Base-by-base conservation (phyloP, 768 basidiomycete genomes). In the Pleurotus sapidus region DNA sequence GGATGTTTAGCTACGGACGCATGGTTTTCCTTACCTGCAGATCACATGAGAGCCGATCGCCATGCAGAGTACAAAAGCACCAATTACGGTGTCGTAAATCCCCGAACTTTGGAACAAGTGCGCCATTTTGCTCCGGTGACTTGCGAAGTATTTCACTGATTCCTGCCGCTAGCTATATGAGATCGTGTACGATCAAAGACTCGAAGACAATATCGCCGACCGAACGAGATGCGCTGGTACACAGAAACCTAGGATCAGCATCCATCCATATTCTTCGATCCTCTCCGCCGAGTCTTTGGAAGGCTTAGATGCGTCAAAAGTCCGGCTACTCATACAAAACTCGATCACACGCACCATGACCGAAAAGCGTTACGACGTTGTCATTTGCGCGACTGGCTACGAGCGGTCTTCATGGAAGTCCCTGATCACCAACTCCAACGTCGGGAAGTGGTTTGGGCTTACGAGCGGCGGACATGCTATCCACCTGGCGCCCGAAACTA, bases 351-450 rank as follows among this genome's bases (percentile, higher is more conserved):
- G 66, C 9, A 63, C 69, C 12, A 61, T 69, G 56, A 60, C 64
- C 11, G 66, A 72, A 46, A 57, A 62, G 37, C 64, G 64, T 23
- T 84, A 83, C 65, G 79, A 83, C 62, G 71, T 67, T 24, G 64
- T 84, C 62, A 65, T 84, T 51, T 82, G 77, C 64, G 81, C 80
- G 2, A 83, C 82, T 9, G 82, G 82, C 11, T 84, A 83, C 63
- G 75, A 81, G 57, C 74, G 80, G 24, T 68, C 73, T n/a, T 68
- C 70, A 0, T 83, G 80, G 80, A 60, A 77, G 46, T 64, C 72
- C 24, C 65, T 81, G 34, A 64, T 82, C 58, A 70, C 72, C 23
- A 59, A 71, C 20, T 79, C 80, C 40, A 66, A 65, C 42, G 60
- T 81, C 56, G 75, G 70, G 23, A 66, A 68, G 57, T 64, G 70